phyloP scores from a whole-genome alignment of 1,139 yeast genomes.

The Scheffersomyces segobiensis region DNA sequence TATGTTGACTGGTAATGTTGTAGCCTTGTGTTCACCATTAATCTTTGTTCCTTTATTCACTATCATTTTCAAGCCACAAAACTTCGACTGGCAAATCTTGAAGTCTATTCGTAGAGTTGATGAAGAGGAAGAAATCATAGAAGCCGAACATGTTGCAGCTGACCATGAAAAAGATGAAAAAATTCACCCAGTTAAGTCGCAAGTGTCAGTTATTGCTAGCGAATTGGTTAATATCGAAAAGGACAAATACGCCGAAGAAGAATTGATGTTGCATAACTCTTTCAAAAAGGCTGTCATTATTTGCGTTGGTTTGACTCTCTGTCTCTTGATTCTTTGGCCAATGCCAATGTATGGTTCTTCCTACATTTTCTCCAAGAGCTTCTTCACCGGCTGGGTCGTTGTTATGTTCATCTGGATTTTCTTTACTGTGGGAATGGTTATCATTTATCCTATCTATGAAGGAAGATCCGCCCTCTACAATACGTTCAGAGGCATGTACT shows the following conservation, averaged over 20 bases:
- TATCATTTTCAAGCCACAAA: constrained; percentile 60
- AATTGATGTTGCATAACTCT: constrained; percentile 44
- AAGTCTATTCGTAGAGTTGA: constrained; percentile 61
- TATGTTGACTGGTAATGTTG: constrained; percentile 84
- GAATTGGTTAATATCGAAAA: constrained; percentile 39
- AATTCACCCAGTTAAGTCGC: constrained; percentile 40
- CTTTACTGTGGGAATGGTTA: constrained; percentile 55
- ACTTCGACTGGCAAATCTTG: constrained; percentile 71
- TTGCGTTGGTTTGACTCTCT: constrained; percentile 57
- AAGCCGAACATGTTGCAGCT: constrained; percentile 27
- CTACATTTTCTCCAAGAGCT: constrained; percentile 67
- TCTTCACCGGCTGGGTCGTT: constrained; percentile 82
- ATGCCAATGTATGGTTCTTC: constrained; percentile 84
- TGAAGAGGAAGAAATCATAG: constrained; percentile 61
- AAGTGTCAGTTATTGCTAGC: constrained; percentile 40
- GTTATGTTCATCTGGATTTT: constrained; percentile 76
- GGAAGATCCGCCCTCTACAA: constrained; percentile 64
- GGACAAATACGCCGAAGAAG: constrained; percentile 45
- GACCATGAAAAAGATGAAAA: constrained; percentile 29
- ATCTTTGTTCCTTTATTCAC: constrained; percentile 70
- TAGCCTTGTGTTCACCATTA: constrained; percentile 75
- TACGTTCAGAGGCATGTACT: constrained; percentile 72
- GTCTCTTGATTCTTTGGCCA: constrained; percentile 74
- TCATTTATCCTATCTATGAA: constrained; percentile 64
- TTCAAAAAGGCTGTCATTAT: constrained; percentile 56